Percentiles rank a stretch among this genome's conserved stretches.
Evolutionary conservation across 768 basidiomycete species (phyloP).

Genomic region (Lactarius pseudohatsudake): DNA sequence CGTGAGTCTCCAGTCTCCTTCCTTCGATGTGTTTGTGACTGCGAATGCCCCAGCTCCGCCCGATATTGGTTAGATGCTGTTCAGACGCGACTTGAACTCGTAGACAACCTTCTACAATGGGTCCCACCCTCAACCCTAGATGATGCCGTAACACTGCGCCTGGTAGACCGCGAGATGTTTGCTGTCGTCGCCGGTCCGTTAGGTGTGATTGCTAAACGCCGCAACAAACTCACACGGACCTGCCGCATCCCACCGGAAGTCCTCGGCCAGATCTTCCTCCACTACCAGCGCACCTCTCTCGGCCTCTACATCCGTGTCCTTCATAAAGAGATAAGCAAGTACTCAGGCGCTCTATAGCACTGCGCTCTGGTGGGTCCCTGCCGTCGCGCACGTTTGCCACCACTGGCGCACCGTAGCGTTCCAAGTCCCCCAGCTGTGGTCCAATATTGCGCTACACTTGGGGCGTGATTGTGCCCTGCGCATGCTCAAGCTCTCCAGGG

Average conservation of each 20-base stretch:
- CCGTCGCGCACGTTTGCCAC: slow-evolving; percentile 19
- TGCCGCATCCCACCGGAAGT: slow-evolving; percentile 22
- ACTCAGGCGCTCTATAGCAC: slow-evolving; percentile 1
- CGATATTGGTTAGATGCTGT: slow-evolving; percentile 24
- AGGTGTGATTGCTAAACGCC: slow-evolving; percentile 16
- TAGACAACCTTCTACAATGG: slow-evolving; percentile 17
- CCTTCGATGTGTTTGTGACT: not conserved
- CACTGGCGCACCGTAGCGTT: slow-evolving; percentile 25
- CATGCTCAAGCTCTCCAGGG: slow-evolving; percentile 19
- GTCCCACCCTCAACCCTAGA: slow-evolving; percentile 10
- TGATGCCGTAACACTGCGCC: not conserved
- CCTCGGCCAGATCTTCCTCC: slow-evolving; percentile 23
- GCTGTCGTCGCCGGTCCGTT: slow-evolving; percentile 14
- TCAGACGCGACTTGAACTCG: slow-evolving; percentile 16
- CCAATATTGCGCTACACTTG: slow-evolving; percentile 7
- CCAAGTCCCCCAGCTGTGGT: slow-evolving; percentile 17
- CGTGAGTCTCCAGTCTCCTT: slow-evolving; percentile 13
- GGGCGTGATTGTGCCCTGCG: slow-evolving; percentile 17
- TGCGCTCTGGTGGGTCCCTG: slow-evolving; percentile 17
- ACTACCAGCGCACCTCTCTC: slow-evolving; percentile 6
- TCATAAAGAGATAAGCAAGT: not conserved
- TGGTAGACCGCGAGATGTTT: slow-evolving; percentile 18
- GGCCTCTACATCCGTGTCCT: not conserved
- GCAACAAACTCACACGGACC: slow-evolving; percentile 20
- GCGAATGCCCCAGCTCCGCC: slow-evolving; percentile 7